Evolutionary conservation across 495 filamentous ascomycete genomes (phyloP).

Genomic region (Penicillium samsonianum): DNA sequence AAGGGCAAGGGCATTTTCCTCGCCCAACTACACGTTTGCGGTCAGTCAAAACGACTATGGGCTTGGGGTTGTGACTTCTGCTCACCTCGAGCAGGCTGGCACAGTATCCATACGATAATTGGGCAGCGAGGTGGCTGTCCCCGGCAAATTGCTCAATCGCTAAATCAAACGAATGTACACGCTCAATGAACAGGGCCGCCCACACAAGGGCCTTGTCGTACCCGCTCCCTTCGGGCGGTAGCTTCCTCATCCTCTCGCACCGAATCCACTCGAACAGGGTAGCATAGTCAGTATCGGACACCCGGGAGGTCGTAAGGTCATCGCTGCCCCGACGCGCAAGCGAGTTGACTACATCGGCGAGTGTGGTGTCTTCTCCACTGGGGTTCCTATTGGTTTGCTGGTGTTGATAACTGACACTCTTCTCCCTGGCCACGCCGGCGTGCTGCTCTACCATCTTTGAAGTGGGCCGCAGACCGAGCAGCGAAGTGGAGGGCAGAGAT

Average conservation of each 20-base stretch:
- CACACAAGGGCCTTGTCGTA: not conserved
- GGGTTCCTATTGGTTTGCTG: not conserved
- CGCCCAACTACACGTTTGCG: not conserved
- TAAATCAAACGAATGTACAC: not conserved
- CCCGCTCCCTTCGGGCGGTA: not conserved
- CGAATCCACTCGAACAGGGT: not conserved
- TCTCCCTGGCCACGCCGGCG: not conserved
- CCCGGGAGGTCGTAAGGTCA: not conserved
- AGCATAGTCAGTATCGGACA: not conserved
- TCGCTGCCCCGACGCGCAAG: not conserved
- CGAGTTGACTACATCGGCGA: not conserved
- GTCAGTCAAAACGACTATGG: not conserved
- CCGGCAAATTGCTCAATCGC: not conserved
- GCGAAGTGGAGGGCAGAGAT: not conserved
- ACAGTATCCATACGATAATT: not conserved
- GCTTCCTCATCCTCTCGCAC: not conserved
- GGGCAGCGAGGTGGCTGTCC: not conserved
- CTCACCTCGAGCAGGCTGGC: not conserved
- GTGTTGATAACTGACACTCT: not conserved
- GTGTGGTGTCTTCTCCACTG: not conserved
- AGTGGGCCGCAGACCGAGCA: not conserved
- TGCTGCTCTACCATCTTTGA: not conserved
- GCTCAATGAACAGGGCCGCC: not conserved
- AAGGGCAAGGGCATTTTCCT: not conserved
- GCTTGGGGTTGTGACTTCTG: not conserved